phyloP scores from a whole-genome alignment of 1,284 basidiomycete species.

The Austroboletus olivaceoglutinosus region DNA sequence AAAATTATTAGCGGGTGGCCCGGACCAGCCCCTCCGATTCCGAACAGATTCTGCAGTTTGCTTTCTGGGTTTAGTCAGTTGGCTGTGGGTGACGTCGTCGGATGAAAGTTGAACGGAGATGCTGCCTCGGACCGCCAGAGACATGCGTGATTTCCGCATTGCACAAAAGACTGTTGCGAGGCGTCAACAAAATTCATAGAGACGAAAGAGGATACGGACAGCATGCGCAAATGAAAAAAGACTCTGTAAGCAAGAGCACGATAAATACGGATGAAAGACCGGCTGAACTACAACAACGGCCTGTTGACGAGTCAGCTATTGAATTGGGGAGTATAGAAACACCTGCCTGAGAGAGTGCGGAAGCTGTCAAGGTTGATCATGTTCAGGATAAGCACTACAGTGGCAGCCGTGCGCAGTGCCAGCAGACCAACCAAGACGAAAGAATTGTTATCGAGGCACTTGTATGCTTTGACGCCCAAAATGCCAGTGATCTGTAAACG shows the following conservation, averaged over 20 bases:
- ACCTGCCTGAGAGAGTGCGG: constrained; percentile 48
- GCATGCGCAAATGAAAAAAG: constrained; percentile 57
- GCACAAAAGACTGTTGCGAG: constrained; percentile 51
- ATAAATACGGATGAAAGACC: constrained; percentile 46
- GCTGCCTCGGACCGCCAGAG: constrained; percentile 52
- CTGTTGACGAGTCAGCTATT: constrained; percentile 7
- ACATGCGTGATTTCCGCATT: constrained; percentile 52
- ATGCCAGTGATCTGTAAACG: constrained; percentile 55
- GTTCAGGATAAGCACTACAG: constrained; percentile 44
- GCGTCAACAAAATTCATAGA: constrained; percentile 1
- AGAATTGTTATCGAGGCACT: constrained; percentile 57
- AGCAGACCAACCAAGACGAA: constrained; percentile 45
- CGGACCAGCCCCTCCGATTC: constrained; percentile 53
- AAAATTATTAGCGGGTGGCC: no score
- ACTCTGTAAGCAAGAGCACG: constrained; percentile 51
- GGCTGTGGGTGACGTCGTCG: constrained; percentile 35
- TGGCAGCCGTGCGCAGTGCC: constrained; percentile 43
- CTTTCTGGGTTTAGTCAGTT: constrained; percentile 28
- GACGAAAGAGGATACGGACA: constrained; percentile 42
- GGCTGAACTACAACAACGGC: constrained; percentile 16
- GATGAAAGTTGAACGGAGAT: constrained; percentile 53
- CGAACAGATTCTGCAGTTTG: constrained; percentile 20
- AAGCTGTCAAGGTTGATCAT: constrained; percentile 38
- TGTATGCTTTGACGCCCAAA: constrained; percentile 64
- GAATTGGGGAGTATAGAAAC: not conserved